Base-by-base conservation (phyloP, 176 grass and related monocot genomes). In the Avena sativa region DNA sequence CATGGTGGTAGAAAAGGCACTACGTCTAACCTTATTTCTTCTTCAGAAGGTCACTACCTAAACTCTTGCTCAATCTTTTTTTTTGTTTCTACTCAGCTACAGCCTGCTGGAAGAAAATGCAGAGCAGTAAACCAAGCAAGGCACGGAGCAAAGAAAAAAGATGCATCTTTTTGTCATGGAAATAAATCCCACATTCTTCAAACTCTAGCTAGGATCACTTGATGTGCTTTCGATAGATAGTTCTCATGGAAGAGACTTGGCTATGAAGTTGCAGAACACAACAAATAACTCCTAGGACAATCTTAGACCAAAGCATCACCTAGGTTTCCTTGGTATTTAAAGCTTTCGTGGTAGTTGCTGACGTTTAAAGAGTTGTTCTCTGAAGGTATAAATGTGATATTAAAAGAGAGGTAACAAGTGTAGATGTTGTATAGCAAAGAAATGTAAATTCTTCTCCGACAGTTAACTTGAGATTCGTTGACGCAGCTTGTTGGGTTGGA, bases 81-180 rank as follows among this genome's bases (percentile, higher is more conserved):
- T 60, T 69, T 67, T 60, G 10, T 59, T 71, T 13, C 76, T 83
- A 26, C 5, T 51, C 60, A 75, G 48, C 75, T 71, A 15, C 28
- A 86, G 50, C 50, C 19, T 60, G 28, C 71, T 48, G 58, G 72
- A 87, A 63, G 72, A 63, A 86, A 70, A 90, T 23, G 50, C 28
- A 11, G 40, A 73, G 4, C 67, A 6, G 40, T 59, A 17, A 23
- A 40, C 20, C 12, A 78, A 43, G 50, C 9, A 78, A 52, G 50
- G 21, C 15, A 23, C 12, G 60, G 15, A 47, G 1, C 13, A 40
- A 40, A 36, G 64, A 7, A 9, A 13, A 50, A 58, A 51, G 50
- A 61, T 61, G 58, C n/a, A 61, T 61, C 58, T 23, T 61, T 61
- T 3, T 61, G 58, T 79, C 63, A 32, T 79, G 75, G 20, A 63